phyloP scores from a whole-genome alignment of 495 filamentous ascomycete genomes.

The Evansstolkia leycettana region DNA sequence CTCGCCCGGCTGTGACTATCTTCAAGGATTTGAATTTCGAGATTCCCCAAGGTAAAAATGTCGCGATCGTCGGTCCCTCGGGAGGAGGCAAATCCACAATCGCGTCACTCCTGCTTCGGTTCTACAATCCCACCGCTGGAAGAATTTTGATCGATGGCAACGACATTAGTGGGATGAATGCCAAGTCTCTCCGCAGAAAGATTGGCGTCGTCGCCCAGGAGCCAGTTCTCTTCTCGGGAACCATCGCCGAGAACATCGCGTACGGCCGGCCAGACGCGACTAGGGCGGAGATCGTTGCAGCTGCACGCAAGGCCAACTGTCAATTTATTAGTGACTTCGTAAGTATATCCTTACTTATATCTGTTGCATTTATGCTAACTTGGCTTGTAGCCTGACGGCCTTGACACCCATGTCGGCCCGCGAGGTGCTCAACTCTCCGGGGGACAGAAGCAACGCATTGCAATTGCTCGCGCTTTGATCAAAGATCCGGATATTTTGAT shows the following conservation, averaged over 20 bases:
- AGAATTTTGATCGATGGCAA: slow-evolving; percentile 70
- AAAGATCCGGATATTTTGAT: slow-evolving; percentile 96
- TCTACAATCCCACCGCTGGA: slow-evolving; percentile 76
- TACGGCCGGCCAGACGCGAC: slow-evolving; percentile 79
- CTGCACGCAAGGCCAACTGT: slow-evolving; percentile 91
- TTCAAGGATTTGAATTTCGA: slow-evolving; percentile 82
- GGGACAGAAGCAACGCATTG: slow-evolving; percentile 95
- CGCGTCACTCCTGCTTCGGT: slow-evolving; percentile 73
- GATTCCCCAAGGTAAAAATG: slow-evolving; percentile 84
- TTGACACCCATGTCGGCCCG: slow-evolving; percentile 88
- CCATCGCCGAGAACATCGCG: slow-evolving; percentile 91
- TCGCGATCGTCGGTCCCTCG: slow-evolving; percentile 91
- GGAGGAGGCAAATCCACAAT: slow-evolving; percentile 95
- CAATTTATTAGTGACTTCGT: slow-evolving; percentile 89
- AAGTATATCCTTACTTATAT: slow-evolving; percentile 15
- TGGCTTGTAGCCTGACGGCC: slow-evolving; percentile 57
- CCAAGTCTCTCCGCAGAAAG: slow-evolving; percentile 83
- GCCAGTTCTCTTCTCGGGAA: slow-evolving; percentile 89
- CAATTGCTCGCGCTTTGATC: slow-evolving; percentile 86
- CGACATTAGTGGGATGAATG: slow-evolving; percentile 79
- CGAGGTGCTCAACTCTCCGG: slow-evolving; percentile 89
- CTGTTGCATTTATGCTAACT: slow-evolving; percentile 3
- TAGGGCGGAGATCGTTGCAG: slow-evolving; percentile 67
- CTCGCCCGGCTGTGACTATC: slow-evolving; percentile 77
- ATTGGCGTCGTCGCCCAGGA: slow-evolving; percentile 95